phyloP scores from a whole-genome alignment of 352 stramenopile genomes.

The Pythium dissotocum region DNA sequence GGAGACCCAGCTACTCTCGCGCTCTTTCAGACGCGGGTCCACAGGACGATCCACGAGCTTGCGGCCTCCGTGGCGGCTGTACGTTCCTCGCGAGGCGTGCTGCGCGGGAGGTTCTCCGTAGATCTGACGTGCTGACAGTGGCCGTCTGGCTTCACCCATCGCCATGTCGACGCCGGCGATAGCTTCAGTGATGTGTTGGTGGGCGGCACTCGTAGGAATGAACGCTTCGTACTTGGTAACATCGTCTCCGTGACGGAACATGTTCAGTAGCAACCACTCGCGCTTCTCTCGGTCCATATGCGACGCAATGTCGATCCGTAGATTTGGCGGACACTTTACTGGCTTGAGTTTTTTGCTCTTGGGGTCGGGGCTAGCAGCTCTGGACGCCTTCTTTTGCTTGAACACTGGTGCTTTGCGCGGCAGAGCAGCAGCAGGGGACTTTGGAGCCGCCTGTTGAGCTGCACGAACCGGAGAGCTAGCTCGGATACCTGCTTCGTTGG shows the following conservation, averaged over 20 bases:
- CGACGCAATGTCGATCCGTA: slow-evolving; percentile 46
- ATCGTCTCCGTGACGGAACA: slow-evolving; percentile 74
- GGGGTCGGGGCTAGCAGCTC: slow-evolving; percentile 4
- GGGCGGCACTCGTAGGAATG: slow-evolving; percentile 27
- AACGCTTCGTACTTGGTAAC: slow-evolving; percentile 72
- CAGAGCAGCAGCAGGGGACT: slow-evolving; percentile 16
- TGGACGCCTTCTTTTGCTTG: slow-evolving; percentile 38
- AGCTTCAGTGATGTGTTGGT: slow-evolving; percentile 8
- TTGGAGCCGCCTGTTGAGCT: neutral
- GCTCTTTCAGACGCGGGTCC: slow-evolving; percentile 27
- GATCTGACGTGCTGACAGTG: slow-evolving; percentile 19
- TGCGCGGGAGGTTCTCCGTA: slow-evolving; percentile 1
- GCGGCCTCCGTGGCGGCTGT: slow-evolving; percentile 23
- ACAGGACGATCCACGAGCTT: slow-evolving; percentile 29
- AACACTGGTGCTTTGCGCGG: slow-evolving; percentile 50
- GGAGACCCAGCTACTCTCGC: slow-evolving; percentile 61
- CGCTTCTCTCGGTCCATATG: slow-evolving; percentile 68
- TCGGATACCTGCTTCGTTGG: neutral
- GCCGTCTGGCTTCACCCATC: slow-evolving; percentile 7
- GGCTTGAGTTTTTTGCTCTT: slow-evolving; percentile 42
- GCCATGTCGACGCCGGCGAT: slow-evolving; percentile 4
- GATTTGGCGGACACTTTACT: slow-evolving; percentile 48
- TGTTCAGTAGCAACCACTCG: slow-evolving; percentile 78
- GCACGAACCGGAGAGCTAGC: neutral
- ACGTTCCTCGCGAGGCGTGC: neutral